phyloP scores from a whole-genome alignment of 257 asterid genomes.

The Nyctanthes arbortristis region DNA sequence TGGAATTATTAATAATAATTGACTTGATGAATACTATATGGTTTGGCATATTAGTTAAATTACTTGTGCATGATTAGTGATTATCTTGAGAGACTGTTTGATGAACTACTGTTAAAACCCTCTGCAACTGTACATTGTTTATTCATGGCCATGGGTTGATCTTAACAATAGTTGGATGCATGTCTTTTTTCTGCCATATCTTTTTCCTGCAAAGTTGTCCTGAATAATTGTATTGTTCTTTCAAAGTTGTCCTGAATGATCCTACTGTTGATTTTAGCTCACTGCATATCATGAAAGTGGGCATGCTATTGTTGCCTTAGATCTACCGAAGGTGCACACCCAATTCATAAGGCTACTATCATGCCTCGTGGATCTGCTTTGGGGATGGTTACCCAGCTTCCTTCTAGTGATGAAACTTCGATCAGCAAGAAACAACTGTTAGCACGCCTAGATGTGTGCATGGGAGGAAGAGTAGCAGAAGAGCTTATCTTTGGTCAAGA shows the following conservation, averaged over 20 bases:
- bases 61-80: background rate
- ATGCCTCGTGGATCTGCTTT: slow-evolving; percentile 95
- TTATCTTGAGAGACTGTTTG: background rate
- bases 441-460: slow-evolving; percentile 99
- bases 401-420: slow-evolving; percentile 87
- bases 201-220: background rate
- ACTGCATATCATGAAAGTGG: slow-evolving; percentile 99
- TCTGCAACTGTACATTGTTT: background rate
- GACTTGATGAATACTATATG: background rate
- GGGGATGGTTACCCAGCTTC: slow-evolving; percentile 99
- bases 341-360: slow-evolving; percentile 95
- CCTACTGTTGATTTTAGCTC: slow-evolving; percentile 49
- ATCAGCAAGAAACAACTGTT: slow-evolving; percentile 88
- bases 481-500: slow-evolving; percentile 93
- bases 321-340: slow-evolving; percentile 96
- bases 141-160: background rate
- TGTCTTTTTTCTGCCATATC: background rate
- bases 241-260: background rate
- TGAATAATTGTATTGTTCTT: background rate
- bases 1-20: background rate
- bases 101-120: background rate
- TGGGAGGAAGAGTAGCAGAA: slow-evolving; percentile 99
- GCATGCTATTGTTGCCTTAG: slow-evolving; percentile 92
- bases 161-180: background rate
- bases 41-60: background rate